phyloP scores from a whole-genome alignment of 306 rosid species.

The Purshia tridentata region DNA sequence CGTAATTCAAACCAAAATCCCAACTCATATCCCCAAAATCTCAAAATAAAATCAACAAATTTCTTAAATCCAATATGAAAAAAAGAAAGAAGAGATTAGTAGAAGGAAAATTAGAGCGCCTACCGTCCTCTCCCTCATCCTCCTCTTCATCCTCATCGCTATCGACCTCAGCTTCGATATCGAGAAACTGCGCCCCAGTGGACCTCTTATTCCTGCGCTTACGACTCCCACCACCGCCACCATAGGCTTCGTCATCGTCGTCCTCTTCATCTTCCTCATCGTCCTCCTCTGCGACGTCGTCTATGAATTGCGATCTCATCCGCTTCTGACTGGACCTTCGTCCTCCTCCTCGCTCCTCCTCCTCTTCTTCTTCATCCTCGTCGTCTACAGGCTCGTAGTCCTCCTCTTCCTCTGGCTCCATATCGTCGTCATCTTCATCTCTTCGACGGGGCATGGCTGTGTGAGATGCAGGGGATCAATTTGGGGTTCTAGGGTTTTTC shows the following conservation, averaged over 20 bases:
- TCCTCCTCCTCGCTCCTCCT: conserved; percentile 33
- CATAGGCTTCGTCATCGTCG: conserved; percentile 44
- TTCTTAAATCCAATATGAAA: neutral
- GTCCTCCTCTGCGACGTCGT: conserved; percentile 78
- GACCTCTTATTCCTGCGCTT: conserved; percentile 42
- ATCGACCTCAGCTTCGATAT: conserved; percentile 74
- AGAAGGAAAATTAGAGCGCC: conserved; percentile 2
- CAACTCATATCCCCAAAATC: neutral
- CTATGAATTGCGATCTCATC: conserved; percentile 57
- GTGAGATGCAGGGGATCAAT: neutral
- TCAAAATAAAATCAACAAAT: neutral
- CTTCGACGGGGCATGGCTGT: conserved; percentile 53
- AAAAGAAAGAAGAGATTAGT: neutral
- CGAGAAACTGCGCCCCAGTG: conserved; percentile 63
- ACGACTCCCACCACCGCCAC: conserved; percentile 32
- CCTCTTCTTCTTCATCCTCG: conserved; percentile 61
- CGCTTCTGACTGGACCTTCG: conserved; percentile 51
- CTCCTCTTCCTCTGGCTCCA: conserved; percentile 75
- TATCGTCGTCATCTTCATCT: conserved; percentile 48
- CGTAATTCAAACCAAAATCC: neutral
- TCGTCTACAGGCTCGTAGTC: conserved; percentile 51
- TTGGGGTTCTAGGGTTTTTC: conserved; percentile 20
- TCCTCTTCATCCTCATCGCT: conserved; percentile 89
- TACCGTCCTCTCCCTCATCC: conserved; percentile 91
- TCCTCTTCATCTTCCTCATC: conserved; percentile 65